Evolutionary conservation across 106 monocot genomes (phyloP).

Genomic region (Amphibolis antarctica): DNA sequence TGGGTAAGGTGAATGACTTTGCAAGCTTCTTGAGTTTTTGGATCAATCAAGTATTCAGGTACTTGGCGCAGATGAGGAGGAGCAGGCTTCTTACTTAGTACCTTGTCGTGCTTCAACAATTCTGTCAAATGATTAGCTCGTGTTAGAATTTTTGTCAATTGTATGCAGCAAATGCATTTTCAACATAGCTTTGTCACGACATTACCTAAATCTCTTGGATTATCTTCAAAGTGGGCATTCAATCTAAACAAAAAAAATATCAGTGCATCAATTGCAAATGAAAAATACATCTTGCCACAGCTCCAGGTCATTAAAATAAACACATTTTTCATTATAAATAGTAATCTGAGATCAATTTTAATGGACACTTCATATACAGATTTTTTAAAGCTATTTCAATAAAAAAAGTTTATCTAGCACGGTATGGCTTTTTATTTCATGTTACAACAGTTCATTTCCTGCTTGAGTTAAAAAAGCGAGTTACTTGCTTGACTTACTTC

Average conservation of each 20-base stretch:
- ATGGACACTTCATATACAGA: no score
- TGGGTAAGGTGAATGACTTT: conserved; percentile 60
- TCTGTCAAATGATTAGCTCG: conserved; percentile 21
- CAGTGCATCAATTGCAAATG: no score
- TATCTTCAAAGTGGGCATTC: conserved; percentile 83
- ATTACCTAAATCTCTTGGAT: conserved; percentile 79
- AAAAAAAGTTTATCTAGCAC: no score
- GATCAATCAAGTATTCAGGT: conserved; percentile 72
- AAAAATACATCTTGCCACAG: no score
- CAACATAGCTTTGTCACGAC: not conserved
- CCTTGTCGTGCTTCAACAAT: conserved; percentile 83
- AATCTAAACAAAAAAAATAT: conserved; percentile 29
- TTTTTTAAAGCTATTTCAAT: no score
- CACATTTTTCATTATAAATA: no score
- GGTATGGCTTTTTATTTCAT: no score
- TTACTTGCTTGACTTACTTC: conserved; percentile 31
- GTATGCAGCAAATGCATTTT: not conserved
- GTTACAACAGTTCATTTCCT: no score
- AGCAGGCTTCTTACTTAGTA: conserved; percentile 60
- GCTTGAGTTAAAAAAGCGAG: no score
- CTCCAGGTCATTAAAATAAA: no score
- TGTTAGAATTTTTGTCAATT: not conserved
- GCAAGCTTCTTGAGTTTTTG: conserved; percentile 49
- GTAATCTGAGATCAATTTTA: no score
- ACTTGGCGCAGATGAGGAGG: conserved; percentile 61